Percentiles rank a stretch among this genome's conserved stretches.
Conservation (phyloP, 2,329 filamentous ascomycete genomes). For the Xylariaceae sp. region DNA sequence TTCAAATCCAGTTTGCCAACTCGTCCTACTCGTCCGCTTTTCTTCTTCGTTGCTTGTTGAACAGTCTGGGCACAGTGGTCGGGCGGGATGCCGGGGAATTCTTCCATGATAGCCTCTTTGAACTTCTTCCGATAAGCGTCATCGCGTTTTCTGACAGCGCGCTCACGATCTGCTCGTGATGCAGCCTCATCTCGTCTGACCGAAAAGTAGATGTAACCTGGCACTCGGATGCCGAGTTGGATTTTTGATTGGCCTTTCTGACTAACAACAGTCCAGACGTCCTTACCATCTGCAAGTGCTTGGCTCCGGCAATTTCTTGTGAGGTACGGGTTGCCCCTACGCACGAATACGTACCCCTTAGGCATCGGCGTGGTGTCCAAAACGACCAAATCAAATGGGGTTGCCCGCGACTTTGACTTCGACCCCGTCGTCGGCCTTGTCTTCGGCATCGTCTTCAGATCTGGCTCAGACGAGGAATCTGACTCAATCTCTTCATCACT, state of each 20-base stretch:
- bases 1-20: constrained; percentile 3
- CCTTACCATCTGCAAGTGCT: constrained; percentile 4
- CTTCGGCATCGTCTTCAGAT: too few relatives aligned
- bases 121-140: constrained; percentile 5
- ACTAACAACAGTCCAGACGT: constrained; percentile 8
- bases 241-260: not conserved
- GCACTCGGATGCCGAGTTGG: constrained; percentile 14
- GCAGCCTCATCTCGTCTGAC: not conserved
- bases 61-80: not conserved
- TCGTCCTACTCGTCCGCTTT: constrained; percentile 11
- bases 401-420: too few relatives aligned
- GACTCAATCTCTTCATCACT: too few relatives aligned
- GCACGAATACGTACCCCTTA: constrained; percentile 7
- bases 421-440: too few relatives aligned
- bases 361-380: constrained; percentile 9
- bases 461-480: too few relatives aligned
- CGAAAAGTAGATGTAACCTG: constrained; percentile 1
- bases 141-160: constrained; percentile 5
- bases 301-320: constrained; percentile 11
- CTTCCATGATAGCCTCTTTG: constrained; percentile 4
- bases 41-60: constrained; percentile 9
- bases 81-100: constrained; percentile 10
- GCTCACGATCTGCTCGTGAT: not conserved
- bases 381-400: too few relatives aligned
- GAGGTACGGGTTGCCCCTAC: constrained; percentile 9